phyloP scores from a whole-genome alignment of 345 rosid species.

The Dipteronia sinensis region DNA sequence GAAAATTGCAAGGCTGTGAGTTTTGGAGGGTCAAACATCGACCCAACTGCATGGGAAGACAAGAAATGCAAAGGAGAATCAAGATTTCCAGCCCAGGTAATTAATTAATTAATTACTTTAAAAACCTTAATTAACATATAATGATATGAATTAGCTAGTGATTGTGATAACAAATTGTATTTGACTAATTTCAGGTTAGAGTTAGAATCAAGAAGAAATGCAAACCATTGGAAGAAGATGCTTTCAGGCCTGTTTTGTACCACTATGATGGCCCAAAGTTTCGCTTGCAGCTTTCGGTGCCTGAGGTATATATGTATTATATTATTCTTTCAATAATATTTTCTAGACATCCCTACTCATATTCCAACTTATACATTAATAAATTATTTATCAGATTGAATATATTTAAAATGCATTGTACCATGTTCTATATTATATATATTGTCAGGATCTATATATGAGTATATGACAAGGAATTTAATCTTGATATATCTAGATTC shows the following conservation, averaged over 20 bases:
- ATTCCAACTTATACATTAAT: too few species aligned
- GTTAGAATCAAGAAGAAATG: slow-evolving; percentile 19
- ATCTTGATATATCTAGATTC: background rate
- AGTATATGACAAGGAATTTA: too few species aligned
- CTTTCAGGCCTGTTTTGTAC: slow-evolving; percentile 19
- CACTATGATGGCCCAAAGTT: slow-evolving; percentile 22
- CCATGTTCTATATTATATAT: too few species aligned
- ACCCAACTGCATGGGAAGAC: slow-evolving; percentile 28
- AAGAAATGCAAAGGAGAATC: slow-evolving; percentile 25
- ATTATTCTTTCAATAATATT: background rate
- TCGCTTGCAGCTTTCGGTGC: slow-evolving; percentile 22
- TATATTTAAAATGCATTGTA: background rate
- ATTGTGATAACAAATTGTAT: background rate
- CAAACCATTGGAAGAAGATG: slow-evolving; percentile 19
- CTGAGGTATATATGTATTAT: slow-evolving; percentile 2
- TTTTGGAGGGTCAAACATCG: slow-evolving; percentile 26
- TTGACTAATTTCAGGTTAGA: slow-evolving; percentile 15
- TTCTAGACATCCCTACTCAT: too few species aligned
- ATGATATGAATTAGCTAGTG: too few species aligned
- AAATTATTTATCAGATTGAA: too few species aligned
- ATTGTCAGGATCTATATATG: too few species aligned
- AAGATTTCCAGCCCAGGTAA: slow-evolving; percentile 23
- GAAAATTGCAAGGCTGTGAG: slow-evolving; percentile 17
- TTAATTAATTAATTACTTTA: background rate
- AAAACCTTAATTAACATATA: too few species aligned